Base-by-base conservation (phyloP, 225 moss, liverwort and hornwort genomes). In the Pleurozium schreberi region DNA sequence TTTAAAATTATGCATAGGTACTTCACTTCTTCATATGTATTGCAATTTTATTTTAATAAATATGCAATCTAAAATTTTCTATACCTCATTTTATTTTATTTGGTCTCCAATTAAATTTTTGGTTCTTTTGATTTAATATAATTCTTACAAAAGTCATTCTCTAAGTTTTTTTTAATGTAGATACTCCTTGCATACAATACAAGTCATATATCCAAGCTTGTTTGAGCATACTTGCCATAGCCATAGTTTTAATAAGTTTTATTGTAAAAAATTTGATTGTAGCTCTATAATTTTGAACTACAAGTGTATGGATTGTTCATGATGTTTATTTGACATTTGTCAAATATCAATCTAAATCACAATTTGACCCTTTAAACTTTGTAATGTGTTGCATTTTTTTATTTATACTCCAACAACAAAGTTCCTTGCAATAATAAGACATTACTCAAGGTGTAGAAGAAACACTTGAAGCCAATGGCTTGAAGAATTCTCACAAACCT, bases 191-290 rank as follows among this genome's bases (percentile, higher is more conserved):
- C 6, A 1, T 31, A 63, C 8, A 62, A 31, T 63, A n/a, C 12
- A 22, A 67, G n/a, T n/a, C 12, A 20, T 0, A 0, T 38, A 12
- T 2, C n/a, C 4, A 6, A 4, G 22, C 1, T 70, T 42, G 14
- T 70, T 26, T 70, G 14, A 42, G 26, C 5, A 14, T 14, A 42
- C 42, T 42, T 42, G 42, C 15, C 0, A 42, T 25, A 40, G 42
- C 15, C 0, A 42, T 25, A 40, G 25, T 69, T 69, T 40, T 69
- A 23, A 69, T 69, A 14, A 7, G 6, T 67, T 38, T 6, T 38
- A 67, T 67, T 21, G 21, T 36, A 36, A 36, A 19, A 66, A 65
- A 18, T 18, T n/a, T 34, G 3, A 66, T 20, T 36, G 11, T n/a
- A 36, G 36, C 1, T 0, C 0, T 65, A 34, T 18, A 34, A 34